Evolutionary conservation across 805 yeast genomes (phyloP), one percentile per base, ranked within the genome.

Genomic region (Lachancea mirantina): DNA sequence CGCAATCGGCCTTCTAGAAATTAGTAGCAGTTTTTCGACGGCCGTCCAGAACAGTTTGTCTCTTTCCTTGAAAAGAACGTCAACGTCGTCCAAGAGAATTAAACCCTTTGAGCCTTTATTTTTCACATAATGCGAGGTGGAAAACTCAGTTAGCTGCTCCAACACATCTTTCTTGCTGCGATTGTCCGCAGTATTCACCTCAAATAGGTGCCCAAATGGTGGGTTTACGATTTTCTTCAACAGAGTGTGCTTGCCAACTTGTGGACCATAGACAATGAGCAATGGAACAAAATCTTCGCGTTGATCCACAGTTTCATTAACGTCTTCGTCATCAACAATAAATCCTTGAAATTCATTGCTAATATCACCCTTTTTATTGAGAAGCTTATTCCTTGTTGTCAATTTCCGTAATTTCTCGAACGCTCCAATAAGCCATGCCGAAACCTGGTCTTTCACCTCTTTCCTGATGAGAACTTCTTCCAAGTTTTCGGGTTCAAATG

Each of bases 1-100:
- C 1, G 83, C 67, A 0, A 84, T 67, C 0, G 95, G 95, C 34
- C 88, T 60, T 42, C 84, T 64, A 0, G 84, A 68, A 11, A 70
- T 67, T 22, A 65, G 64, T 23, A 85, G 55, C 9, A 84, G 65
- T 30, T 74, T 78, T 28, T 70, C 72, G 2, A 85, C 66, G 2
- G 79, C 75, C 1, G 66, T 49, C 96, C 96, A 92, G 50, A 89
- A 88, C 2, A 76, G 75, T 36, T 71, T 74, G 47, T 92, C 97
- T 19, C 72, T 75, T 24, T 70, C 74, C 34, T 75, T 84, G 47
- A 80, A 84, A 13, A 88, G 53, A 8, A 84, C 64, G 51, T 89
- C 95, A 24, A 83, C 88, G 47, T 89, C 96, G 45, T 88, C 95
- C 36, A 89, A 65, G 20, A 92, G 56, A 4, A 92, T 77, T 5